Conservation (phyloP, 371 early-diverging fungal species). For the Parasitella parasitica region DNA sequence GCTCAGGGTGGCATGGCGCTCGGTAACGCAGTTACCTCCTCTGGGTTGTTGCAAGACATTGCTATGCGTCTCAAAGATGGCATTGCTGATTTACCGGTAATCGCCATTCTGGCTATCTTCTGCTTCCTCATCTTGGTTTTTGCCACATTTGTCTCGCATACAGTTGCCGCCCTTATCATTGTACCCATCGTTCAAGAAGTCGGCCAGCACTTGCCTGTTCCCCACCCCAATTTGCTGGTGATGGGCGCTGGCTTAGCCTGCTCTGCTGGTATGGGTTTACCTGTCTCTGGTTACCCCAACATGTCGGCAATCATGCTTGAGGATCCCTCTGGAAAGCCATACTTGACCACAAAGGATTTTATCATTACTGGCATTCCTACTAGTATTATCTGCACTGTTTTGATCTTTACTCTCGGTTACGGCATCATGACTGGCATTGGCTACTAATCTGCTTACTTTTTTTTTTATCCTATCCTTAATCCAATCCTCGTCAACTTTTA, state of each 20-base stretch:
- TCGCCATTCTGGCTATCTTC: conserved; percentile 67
- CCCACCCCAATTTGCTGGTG: conserved; percentile 88
- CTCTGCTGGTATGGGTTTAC: conserved; percentile 64
- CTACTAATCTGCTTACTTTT: conserved; percentile 22
- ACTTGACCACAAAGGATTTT: conserved; percentile 83
- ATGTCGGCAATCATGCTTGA: conserved; percentile 96
- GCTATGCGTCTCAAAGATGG: conserved; percentile 67
- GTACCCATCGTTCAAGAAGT: conserved; percentile 81
- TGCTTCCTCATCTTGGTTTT: conserved; percentile 70
- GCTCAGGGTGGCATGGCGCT: conserved; percentile 95
- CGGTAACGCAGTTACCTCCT: conserved; percentile 88
- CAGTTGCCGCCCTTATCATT: conserved; percentile 88
- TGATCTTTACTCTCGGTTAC: conserved; percentile 81
- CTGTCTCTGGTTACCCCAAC: conserved; percentile 95
- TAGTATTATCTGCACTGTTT: conserved; percentile 66
- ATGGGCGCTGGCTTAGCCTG: conserved; percentile 66
- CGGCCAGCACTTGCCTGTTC: conserved; percentile 69
- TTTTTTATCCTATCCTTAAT: background rate
- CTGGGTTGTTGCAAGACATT: conserved; percentile 80
- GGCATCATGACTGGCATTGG: conserved; percentile 65
- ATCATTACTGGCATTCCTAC: conserved; percentile 80
- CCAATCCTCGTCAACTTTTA: background rate
- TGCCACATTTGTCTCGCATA: conserved; percentile 95
- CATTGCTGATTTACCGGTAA: conserved; percentile 63
- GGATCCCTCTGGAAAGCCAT: conserved; percentile 87